Conservation (phyloP, 2,329 filamentous ascomycete species). For the Fusarium clavum region DNA sequence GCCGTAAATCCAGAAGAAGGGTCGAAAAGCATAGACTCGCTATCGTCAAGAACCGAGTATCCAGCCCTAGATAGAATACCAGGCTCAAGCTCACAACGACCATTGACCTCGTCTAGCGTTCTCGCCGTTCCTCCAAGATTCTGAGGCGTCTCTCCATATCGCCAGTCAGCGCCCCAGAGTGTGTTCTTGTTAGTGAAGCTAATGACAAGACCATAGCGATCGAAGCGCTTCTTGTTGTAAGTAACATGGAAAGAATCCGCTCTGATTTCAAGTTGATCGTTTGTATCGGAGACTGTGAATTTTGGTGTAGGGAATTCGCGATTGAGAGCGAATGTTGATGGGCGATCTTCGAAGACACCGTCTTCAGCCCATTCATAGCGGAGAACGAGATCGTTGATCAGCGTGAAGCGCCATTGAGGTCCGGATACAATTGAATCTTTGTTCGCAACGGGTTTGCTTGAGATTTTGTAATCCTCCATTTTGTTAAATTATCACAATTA, state of each 20-base stretch:
- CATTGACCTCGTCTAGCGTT: slow-evolving; percentile 66
- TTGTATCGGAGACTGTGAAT: slow-evolving; percentile 60
- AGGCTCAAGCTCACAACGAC: slow-evolving; percentile 60
- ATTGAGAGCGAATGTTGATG: slow-evolving; percentile 70
- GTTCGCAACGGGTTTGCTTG: slow-evolving; percentile 34
- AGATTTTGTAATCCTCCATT: slow-evolving; percentile 41
- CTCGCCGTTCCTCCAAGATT: slow-evolving; percentile 62
- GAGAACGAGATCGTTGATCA: slow-evolving; percentile 67
- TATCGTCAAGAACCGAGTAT: slow-evolving; percentile 66
- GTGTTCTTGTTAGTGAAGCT: slow-evolving; percentile 56
- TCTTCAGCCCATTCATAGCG: slow-evolving; percentile 73
- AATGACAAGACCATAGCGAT: slow-evolving; percentile 60
- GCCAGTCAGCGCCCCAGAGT: slow-evolving; percentile 54
- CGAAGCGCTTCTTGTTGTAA: slow-evolving; percentile 69
- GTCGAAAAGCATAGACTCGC: slow-evolving; percentile 67
- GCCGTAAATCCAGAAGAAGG: slow-evolving; percentile 62
- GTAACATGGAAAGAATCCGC: slow-evolving; percentile 66
- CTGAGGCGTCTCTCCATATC: slow-evolving; percentile 58
- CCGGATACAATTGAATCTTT: slow-evolving; percentile 35
- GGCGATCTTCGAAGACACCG: slow-evolving; percentile 70
- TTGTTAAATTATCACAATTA: not conserved
- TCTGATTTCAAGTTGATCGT: slow-evolving; percentile 64
- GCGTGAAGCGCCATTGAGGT: slow-evolving; percentile 66
- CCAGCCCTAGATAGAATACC: slow-evolving; percentile 65
- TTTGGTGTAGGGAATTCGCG: slow-evolving; percentile 57